Evolutionary conservation across 1,284 basidiomycete species (phyloP), one percentile per base, ranked within the genome.

Genomic region (Irpex sp.): DNA sequence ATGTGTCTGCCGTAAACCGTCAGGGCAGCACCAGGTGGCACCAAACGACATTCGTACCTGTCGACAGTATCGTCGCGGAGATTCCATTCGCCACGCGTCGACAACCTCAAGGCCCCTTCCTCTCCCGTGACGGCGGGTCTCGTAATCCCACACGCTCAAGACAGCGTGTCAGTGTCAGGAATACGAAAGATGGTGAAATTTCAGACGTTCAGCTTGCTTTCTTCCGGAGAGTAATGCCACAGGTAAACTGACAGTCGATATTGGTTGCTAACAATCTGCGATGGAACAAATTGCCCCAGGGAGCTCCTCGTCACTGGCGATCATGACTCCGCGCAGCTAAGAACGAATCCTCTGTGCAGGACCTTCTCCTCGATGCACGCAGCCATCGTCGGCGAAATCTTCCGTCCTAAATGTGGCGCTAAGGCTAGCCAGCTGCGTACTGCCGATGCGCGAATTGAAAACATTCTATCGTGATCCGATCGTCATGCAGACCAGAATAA

Each of bases 401-500:
- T 35, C 53, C 33, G 53, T 36, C 53, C 15, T 9, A 15, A 55
- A 55, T 17, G 53, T 55, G 53, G 53, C 53, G 31, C 17, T 21
- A 51, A 17, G 49, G 21, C 33, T 31, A 15, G 31, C n/a, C 21
- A n/a, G 31, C 31, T 33, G 31, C 31, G 6, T 6, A 33, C 31
- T 33, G 31, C 31, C 31, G 31, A 26, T 19, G 31, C 21, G 31
- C 53, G 53, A 55, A 26, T 55, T 15, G 35, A 55, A 55, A 51
- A 54, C 26, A 43, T 51, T 39, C 36, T 58, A 62, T 62, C 62
- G 53, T 66, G 66, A 67, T 67, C 64, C 62, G 66, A 67, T 67
- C 66, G 63, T 26, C 7, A 5, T 33, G 35, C 11, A 55, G 35
- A 31, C 33, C n/a, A 46, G 56, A 21, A 62, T 63, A 67, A 65